These are phyloP conservation scores for Candida mesenterica DNA, from an alignment of 1,139 yeast genomes.

Conservation along the genomic window DNA sequence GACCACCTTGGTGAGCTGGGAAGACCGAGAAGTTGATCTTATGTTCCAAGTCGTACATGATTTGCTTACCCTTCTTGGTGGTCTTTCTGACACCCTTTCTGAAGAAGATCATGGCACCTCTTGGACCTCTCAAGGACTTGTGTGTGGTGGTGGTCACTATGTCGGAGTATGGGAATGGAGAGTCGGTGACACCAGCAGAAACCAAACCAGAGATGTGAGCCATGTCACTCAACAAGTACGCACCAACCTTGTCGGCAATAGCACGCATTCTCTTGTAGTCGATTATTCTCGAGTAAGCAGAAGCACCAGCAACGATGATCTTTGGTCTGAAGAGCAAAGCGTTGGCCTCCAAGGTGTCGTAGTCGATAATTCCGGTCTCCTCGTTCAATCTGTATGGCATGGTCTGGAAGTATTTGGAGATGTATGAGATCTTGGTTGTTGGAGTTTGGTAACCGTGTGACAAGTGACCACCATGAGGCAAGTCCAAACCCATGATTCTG, in stretches of 20 bases:
- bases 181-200: slow-evolving; percentile 87
- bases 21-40: slow-evolving; percentile 93
- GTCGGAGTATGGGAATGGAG: slow-evolving; percentile 93
- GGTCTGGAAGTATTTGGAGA: slow-evolving; percentile 92
- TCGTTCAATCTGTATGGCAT: slow-evolving; percentile 92
- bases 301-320: slow-evolving; percentile 93
- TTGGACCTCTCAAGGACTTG: slow-evolving; percentile 95
- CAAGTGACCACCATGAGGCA: slow-evolving; percentile 97
- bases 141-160: slow-evolving; percentile 97
- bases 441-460: slow-evolving; percentile 95
- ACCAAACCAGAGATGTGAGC: slow-evolving; percentile 95
- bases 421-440: slow-evolving; percentile 81
- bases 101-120: slow-evolving; percentile 98
- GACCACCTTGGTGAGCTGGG: slow-evolving; percentile 99
- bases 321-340: slow-evolving; percentile 90
- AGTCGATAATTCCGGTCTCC: slow-evolving; percentile 86
- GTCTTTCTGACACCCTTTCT: slow-evolving; percentile 87
- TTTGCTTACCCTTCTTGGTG: slow-evolving; percentile 85
- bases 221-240: slow-evolving; percentile 90
- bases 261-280: slow-evolving; percentile 87
- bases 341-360: slow-evolving; percentile 80
- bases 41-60: slow-evolving; percentile 80
- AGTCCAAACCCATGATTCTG: slow-evolving; percentile 92
- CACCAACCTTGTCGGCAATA: slow-evolving; percentile 91
- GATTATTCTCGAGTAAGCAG: slow-evolving; percentile 89